Evolutionary conservation across 345 rosid genomes (phyloP), one percentile per base, ranked within the genome.

Genomic region (Lepidium aucheri): DNA sequence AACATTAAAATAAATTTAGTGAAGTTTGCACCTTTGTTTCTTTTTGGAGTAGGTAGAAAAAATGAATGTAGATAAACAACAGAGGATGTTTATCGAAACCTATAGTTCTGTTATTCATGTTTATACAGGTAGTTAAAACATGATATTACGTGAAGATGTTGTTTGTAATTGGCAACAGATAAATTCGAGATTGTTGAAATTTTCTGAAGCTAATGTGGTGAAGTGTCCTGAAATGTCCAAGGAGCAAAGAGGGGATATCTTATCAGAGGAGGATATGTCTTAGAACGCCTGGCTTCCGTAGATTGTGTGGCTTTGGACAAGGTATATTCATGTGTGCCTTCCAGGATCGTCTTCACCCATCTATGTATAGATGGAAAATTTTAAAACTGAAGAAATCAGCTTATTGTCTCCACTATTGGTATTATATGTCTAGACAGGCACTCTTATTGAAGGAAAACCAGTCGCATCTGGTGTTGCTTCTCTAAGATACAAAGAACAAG

Each of bases 161-260:
- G 32, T 0, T 35, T 36, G 28, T 46, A n/a, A n/a, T 30, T 41
- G 13, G 30, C 36, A 61, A 42, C 55, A n/a, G 49, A 54, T 33
- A 22, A 20, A 22, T 28, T 46, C 16, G 9, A 47, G 46, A 13
- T 24, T 59, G 30, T 47, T 49, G 10, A 67, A 45, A 43, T 8
- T 62, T 24, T 68, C 36, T 4, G 69, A 69, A 50, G 49, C 44
- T 70, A 61, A 60, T 40, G 5, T 44, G n/a, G n/a, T 53, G 11
- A 35, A 28, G 28, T 53, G 32, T 34, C 56, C 60, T 69, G 60
- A 42, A 74, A 74, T 79, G 75, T 65, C 42, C 79, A 93, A n/a
- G 98, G 98, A 73, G 98, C 97, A 69, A 88, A 78, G 79, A 88
- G 86, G 61, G 98, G 98, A 66, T 91, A 88, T 79, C 88, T 93